A percentile compares a stretch with the other conserved stretches of the same genome.
Conservation (phyloP, 371 early-diverging fungal species). For the Catenaria anguillulae region DNA sequence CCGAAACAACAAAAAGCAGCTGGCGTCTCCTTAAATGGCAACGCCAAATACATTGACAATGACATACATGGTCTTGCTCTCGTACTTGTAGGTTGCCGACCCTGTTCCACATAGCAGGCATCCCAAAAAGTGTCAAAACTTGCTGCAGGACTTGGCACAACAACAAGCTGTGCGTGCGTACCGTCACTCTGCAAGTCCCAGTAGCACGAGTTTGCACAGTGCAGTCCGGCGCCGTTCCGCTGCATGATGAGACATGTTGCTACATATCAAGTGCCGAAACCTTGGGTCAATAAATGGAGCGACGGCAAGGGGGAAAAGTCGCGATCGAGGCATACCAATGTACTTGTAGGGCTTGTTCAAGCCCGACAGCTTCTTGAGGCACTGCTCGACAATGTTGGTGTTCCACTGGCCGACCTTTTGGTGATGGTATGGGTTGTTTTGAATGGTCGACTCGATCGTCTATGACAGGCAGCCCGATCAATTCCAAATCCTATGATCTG, state of each 20-base stretch:
- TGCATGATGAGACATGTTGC: constrained; percentile 61
- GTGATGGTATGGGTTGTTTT: constrained; percentile 49
- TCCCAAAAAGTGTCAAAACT: too few species aligned
- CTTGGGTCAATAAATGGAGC: background rate
- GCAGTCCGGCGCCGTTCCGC: constrained; percentile 58
- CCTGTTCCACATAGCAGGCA: too few species aligned
- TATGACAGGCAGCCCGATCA: too few species aligned
- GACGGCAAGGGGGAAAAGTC: too few species aligned
- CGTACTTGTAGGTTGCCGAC: constrained; percentile 46
- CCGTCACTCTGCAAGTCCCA: constrained; percentile 58
- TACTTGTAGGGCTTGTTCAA: constrained; percentile 57
- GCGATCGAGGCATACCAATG: constrained; percentile 42
- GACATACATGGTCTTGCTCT: constrained; percentile 47
- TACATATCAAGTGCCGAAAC: too few species aligned
- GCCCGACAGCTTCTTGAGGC: constrained; percentile 41
- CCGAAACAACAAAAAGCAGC: too few species aligned
- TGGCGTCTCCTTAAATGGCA: constrained; percentile 17
- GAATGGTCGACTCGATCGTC: constrained; percentile 42
- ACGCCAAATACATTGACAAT: constrained; percentile 48
- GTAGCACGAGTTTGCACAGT: constrained; percentile 52
- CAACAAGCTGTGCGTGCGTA: too few species aligned
- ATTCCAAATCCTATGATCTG: too few species aligned
- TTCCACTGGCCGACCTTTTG: constrained; percentile 53
- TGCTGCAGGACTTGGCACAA: too few species aligned
- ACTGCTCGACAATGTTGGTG: constrained; percentile 44